Evolutionary conservation across 2,329 filamentous ascomycete species (phyloP), one percentile per base, ranked within the genome.

Genomic region (Fusarium anguioides): DNA sequence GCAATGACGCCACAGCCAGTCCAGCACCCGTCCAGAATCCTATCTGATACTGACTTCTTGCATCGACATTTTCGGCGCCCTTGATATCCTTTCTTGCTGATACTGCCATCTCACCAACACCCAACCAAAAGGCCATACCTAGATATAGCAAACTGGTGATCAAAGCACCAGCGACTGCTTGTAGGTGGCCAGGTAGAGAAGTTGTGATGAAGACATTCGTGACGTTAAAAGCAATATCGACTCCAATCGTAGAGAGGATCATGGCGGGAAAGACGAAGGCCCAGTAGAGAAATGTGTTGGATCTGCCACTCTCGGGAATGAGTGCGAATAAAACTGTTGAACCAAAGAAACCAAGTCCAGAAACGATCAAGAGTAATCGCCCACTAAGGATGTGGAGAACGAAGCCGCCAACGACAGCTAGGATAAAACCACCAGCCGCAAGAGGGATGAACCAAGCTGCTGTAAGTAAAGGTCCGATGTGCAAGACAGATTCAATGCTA

Each of bases 121-220:
- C 91, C 7, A 94, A 81, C 79, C 89, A 88, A 49, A 94, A 83
- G 2, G 90, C 89, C 71, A 93, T 90, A 11, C 90, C 89, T 10
- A 94, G 81, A 71, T 92, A 91, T 27, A 93, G 75, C 4, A 93
- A 78, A 45, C 86, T 88, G 1, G 64, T 60, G 6, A 67, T 48
- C 0, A 94, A 76, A 0, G 88, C 91, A 2, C 91, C 90, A 0
- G 91, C 91, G 0, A 93, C 81, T 0, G 90, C 91, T 74, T 95
- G 92, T 47, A 88, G 83, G 14, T 85, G 83, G 6, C 82, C 81
- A 0, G 91, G 90, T 64, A 94, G 81, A 15, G 85, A 86, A 0
- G 91, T 93, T 0, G 91, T 93, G 75, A 93, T 91, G 77, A 92
- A 94, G 60, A 94, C 86, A 71, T 91, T 94, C 18, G 89, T 86